These are phyloP conservation scores for Tricholoma hemisulphureum DNA, from an alignment of 768 basidiomycete genomes.

Conservation along the genomic window DNA sequence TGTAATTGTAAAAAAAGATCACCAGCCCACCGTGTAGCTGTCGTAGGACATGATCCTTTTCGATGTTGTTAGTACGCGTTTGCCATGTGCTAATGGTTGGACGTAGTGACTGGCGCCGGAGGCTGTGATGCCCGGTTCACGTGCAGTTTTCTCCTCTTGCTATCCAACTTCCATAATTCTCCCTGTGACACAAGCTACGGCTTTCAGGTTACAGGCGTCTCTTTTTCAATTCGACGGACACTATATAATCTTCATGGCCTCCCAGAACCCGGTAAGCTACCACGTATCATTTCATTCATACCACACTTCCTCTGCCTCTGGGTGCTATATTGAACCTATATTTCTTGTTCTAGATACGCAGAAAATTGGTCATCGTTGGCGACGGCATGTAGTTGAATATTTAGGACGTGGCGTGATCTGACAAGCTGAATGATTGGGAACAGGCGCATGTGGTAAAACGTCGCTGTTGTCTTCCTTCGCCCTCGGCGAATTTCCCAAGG, in stretches of 20 bases:
- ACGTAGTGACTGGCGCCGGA: constrained; percentile 16
- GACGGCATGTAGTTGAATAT: constrained; percentile 64
- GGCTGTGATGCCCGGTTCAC: constrained; percentile 29
- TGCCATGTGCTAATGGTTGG: not conserved
- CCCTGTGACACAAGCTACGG: constrained; percentile 7
- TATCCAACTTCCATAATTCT: constrained; percentile 4
- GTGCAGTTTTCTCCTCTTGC: constrained; percentile 5
- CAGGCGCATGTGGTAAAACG: constrained; percentile 96
- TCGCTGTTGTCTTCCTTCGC: constrained; percentile 89
- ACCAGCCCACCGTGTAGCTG: no score
- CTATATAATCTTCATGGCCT: constrained; percentile 34
- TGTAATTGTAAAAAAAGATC: no score
- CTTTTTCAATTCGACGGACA: constrained; percentile 10
- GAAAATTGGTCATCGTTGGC: constrained; percentile 95
- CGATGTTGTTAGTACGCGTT: not conserved
- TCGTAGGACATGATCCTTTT: no score
- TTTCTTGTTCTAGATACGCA: constrained; percentile 62
- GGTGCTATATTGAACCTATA: constrained; percentile 11
- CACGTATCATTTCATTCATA: constrained; percentile 2
- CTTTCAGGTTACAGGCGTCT: constrained; percentile 22
- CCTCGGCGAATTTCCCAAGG: constrained; percentile 91
- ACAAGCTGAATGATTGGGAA: constrained; percentile 20
- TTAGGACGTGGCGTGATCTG: constrained; percentile 9
- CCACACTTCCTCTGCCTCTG: constrained; percentile 5
- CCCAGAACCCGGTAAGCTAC: constrained; percentile 59